phyloP scores from a whole-genome alignment of 192 early-diverging fungal species.

The Gryganskiella cystojenkinii region DNA sequence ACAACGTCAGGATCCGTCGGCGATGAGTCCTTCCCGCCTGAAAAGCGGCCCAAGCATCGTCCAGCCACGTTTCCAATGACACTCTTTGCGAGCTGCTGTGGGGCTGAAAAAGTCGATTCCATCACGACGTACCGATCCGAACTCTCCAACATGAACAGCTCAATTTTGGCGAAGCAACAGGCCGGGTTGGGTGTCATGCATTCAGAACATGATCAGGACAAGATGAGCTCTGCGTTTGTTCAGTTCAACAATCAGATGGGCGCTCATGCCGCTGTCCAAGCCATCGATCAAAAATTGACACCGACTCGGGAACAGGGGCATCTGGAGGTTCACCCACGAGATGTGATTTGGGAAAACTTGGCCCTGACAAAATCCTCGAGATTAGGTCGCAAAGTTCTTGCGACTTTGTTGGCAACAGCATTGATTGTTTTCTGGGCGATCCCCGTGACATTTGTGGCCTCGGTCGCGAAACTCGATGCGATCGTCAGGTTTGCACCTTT shows the following conservation, averaged over 20 bases:
- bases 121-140: conserved; percentile 53
- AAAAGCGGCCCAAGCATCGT: conserved; percentile 65
- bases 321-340: conserved; percentile 69
- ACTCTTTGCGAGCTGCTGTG: conserved; percentile 25
- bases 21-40: conserved; percentile 42
- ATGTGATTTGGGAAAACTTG: conserved; percentile 83
- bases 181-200: conserved; percentile 31
- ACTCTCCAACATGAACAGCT: conserved; percentile 52
- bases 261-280: conserved; percentile 79
- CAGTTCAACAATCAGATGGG: conserved; percentile 79
- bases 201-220: conserved; percentile 23
- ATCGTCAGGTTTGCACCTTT: conserved; percentile 67
- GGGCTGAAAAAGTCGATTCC: conserved; percentile 71
- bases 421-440: conserved; percentile 79
- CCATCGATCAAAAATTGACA: conserved; percentile 67
- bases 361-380: conserved; percentile 55
- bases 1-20: too few relatives aligned
- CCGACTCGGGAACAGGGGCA: conserved; percentile 71
- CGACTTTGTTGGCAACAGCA: conserved; percentile 59
- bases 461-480: conserved; percentile 62
- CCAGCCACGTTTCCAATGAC: conserved; percentile 52
- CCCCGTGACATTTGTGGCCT: conserved; percentile 70
- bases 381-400: conserved; percentile 63
- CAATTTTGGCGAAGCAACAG: conserved; percentile 52
- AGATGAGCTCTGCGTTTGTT: conserved; percentile 74